These are phyloP conservation scores for Tetrapyrgos nigripes DNA, from an alignment of 1,284 basidiomycete species.

Conservation along the genomic window DNA sequence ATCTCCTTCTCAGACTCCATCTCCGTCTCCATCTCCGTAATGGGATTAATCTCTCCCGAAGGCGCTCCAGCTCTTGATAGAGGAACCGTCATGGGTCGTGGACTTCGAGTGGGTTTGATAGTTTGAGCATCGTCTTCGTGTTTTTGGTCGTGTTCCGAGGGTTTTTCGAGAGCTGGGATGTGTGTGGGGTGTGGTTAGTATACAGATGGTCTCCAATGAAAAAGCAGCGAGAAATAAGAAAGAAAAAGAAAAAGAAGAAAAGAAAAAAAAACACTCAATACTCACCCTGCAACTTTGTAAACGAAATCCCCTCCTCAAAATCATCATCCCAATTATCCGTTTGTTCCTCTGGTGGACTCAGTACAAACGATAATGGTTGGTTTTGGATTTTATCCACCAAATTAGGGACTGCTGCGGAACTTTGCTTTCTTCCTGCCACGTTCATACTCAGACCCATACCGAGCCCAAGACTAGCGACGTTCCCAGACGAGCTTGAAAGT, in stretches of 20 bases:
- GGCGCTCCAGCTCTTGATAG: conserved; percentile 69
- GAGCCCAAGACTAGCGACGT: too few species aligned
- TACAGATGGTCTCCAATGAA: not conserved
- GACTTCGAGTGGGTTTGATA: conserved; percentile 76
- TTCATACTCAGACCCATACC: too few species aligned
- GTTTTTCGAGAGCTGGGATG: conserved; percentile 73
- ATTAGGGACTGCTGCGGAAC: conserved; percentile 28
- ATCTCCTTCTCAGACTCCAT: conserved; percentile 32
- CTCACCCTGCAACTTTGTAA: conserved; percentile 82
- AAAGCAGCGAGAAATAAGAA: not conserved
- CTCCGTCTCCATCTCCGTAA: conserved; percentile 31
- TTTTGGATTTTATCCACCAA: conserved; percentile 65
- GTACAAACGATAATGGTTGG: conserved; percentile 59
- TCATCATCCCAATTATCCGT: conserved; percentile 98
- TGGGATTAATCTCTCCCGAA: conserved; percentile 62
- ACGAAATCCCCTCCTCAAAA: conserved; percentile 92
- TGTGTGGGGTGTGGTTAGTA: not conserved
- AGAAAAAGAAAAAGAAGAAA: too few species aligned
- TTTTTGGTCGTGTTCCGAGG: conserved; percentile 61
- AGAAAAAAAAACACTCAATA: too few species aligned
- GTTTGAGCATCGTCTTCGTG: conserved; percentile 78
- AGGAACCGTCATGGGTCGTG: conserved; percentile 56
- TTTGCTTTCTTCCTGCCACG: conserved; percentile 39
- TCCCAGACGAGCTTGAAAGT: too few species aligned
- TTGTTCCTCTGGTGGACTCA: conserved; percentile 76